Conservation (phyloP, 306 rosid species). For the Hylodesmum podocarpum region DNA sequence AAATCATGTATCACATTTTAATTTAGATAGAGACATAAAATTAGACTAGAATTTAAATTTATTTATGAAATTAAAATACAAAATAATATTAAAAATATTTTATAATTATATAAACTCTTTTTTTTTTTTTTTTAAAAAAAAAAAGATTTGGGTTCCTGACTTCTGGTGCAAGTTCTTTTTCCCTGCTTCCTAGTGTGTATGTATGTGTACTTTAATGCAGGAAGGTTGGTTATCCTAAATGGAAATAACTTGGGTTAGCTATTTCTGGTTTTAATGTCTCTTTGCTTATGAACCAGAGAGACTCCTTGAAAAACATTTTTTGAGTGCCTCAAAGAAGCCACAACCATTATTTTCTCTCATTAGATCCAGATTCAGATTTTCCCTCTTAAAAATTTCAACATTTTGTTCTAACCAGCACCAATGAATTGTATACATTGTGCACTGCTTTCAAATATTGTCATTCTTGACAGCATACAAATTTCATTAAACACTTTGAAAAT, state of each 20-base stretch:
- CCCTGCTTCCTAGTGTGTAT: not conserved
- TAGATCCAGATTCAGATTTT: not conserved
- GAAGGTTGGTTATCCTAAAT: not conserved
- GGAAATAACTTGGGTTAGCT: not conserved
- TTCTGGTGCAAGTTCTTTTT: not conserved
- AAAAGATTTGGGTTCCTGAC: too few relatives aligned
- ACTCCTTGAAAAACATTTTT: not conserved
- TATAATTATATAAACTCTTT: too few relatives aligned
- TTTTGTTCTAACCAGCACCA: constrained; percentile 8
- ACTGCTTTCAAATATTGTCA: not conserved
- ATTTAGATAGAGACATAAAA: too few relatives aligned
- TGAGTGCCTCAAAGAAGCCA: not conserved
- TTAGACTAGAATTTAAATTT: too few relatives aligned
- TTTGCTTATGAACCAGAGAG: not conserved
- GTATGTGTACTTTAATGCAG: not conserved
- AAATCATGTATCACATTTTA: too few relatives aligned
- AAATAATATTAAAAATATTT: too few relatives aligned
- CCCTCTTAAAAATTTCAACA: not conserved
- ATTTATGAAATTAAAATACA: too few relatives aligned
- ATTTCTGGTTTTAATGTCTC: not conserved
- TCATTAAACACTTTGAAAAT: not conserved
- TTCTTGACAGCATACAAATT: not conserved
- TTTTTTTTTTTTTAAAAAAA: too few relatives aligned
- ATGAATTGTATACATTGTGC: not conserved
- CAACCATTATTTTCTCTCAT: not conserved